Evolutionary conservation across 2,329 filamentous ascomycete species (phyloP).

Genomic region (Paramyrothecium roridum): DNA sequence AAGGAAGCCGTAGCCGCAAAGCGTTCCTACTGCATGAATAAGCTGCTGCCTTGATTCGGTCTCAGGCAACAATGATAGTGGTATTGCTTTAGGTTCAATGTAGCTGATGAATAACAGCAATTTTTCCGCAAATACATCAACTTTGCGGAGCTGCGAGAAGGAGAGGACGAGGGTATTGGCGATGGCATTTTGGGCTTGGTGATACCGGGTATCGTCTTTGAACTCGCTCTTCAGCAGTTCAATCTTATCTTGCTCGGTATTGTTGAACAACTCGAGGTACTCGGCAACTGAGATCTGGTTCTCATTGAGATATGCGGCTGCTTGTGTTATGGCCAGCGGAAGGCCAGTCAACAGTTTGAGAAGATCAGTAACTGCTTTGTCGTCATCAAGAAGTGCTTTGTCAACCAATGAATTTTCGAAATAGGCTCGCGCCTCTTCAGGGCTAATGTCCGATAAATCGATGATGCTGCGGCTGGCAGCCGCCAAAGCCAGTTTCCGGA

Average conservation of each 20-base stretch:
- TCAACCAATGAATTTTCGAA: not conserved
- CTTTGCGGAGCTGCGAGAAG: constrained; percentile 31
- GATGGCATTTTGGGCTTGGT: constrained; percentile 23
- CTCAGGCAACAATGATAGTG: constrained; percentile 28
- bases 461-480: not conserved
- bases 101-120: constrained; percentile 37
- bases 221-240: constrained; percentile 14
- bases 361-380: not conserved
- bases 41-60: constrained; percentile 11
- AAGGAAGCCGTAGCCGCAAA: constrained; percentile 29
- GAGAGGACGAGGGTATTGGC: constrained; percentile 34
- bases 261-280: constrained; percentile 4
- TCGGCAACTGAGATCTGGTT: not conserved
- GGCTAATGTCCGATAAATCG: not conserved
- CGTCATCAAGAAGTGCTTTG: not conserved
- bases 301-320: constrained; percentile 3
- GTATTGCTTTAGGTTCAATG: constrained; percentile 36
- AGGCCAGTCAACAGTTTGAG: constrained; percentile 4
- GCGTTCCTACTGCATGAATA: constrained; percentile 23
- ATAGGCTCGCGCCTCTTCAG: not conserved
- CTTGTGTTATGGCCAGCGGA: constrained; percentile 5
- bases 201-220: constrained; percentile 25
- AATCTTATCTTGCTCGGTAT: not conserved
- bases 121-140: constrained; percentile 24
- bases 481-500: constrained; percentile 1